These are phyloP conservation scores for Rhizopogon roseolus DNA, from an alignment of 768 basidiomycete genomes.

Conservation along the genomic window DNA sequence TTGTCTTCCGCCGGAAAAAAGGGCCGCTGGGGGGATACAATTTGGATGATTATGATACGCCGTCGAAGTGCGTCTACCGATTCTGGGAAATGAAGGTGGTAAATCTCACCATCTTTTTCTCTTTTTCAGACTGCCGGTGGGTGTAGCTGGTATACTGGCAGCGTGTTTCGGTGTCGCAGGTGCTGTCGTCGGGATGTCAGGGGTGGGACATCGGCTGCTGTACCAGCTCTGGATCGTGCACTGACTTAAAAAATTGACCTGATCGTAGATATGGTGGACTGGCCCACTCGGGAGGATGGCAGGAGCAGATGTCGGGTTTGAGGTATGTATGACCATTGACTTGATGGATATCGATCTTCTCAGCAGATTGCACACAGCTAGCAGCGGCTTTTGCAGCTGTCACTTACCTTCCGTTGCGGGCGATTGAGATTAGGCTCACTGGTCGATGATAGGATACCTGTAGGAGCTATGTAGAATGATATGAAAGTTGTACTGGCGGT, in stretches of 20 bases:
- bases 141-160: slow-evolving; percentile 44
- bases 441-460: slow-evolving; percentile 24
- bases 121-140: slow-evolving; percentile 36
- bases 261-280: slow-evolving; percentile 37
- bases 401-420: slow-evolving; percentile 42
- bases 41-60: slow-evolving; percentile 42
- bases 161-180: slow-evolving; percentile 42
- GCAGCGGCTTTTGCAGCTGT: slow-evolving; percentile 43
- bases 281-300: slow-evolving; percentile 43
- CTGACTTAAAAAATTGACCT: not conserved
- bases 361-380: slow-evolving; percentile 23
- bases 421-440: slow-evolving; percentile 41
- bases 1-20: slow-evolving; percentile 35
- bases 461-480: not conserved
- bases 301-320: slow-evolving; percentile 52
- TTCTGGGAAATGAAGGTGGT: not conserved
- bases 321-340: slow-evolving; percentile 26
- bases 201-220: slow-evolving; percentile 16
- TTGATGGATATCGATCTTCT: not conserved
- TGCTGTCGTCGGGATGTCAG: slow-evolving; percentile 50
- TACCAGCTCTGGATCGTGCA: not conserved
- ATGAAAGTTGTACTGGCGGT: too few relatives aligned
- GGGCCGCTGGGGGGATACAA: slow-evolving; percentile 48
- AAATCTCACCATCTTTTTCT: not conserved
- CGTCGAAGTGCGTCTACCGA: slow-evolving; percentile 24